phyloP scores from a whole-genome alignment of 495 filamentous ascomycete genomes.

The Xylaria palmicola region DNA sequence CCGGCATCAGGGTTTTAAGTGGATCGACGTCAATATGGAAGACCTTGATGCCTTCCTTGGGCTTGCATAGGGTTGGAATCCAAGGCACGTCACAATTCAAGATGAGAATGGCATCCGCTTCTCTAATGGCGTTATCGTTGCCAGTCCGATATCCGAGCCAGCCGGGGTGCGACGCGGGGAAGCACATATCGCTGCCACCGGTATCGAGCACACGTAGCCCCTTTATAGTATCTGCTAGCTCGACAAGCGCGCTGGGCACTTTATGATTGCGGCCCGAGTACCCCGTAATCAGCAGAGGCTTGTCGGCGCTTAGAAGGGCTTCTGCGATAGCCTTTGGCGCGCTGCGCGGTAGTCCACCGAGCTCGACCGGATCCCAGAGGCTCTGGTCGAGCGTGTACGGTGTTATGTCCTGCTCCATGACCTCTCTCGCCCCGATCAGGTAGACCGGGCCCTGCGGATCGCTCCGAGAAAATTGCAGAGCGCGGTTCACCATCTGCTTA shows the following conservation, averaged over 20 bases:
- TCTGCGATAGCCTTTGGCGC: conserved; percentile 68
- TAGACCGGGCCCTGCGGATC: conserved; percentile 87
- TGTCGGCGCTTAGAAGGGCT: conserved; percentile 68
- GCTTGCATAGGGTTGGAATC: conserved; percentile 62
- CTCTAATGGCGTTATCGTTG: conserved; percentile 67
- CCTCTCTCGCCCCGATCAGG: conserved; percentile 77
- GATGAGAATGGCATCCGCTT: conserved; percentile 82
- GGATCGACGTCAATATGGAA: conserved; percentile 87
- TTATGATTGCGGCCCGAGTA: conserved; percentile 76
- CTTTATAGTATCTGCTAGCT: conserved; percentile 72
- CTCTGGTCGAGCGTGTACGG: conserved; percentile 74
- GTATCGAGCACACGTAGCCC: conserved; percentile 85
- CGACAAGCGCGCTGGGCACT: conserved; percentile 70
- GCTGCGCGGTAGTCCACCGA: conserved; percentile 66
- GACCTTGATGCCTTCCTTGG: conserved; percentile 60
- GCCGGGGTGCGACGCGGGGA: conserved; percentile 73
- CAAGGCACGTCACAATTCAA: conserved; percentile 78
- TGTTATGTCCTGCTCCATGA: conserved; percentile 88
- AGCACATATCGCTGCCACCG: conserved; percentile 93
- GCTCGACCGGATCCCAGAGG: conserved; percentile 72
- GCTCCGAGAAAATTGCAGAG: conserved; percentile 79
- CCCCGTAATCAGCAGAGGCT: conserved; percentile 78
- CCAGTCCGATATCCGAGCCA: conserved; percentile 78
- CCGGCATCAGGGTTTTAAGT: conserved; percentile 81
- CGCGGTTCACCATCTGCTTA: conserved; percentile 93